These are phyloP conservation scores for Penicillium carneum DNA, from an alignment of 2,329 filamentous ascomycete species.

Conservation along the genomic window DNA sequence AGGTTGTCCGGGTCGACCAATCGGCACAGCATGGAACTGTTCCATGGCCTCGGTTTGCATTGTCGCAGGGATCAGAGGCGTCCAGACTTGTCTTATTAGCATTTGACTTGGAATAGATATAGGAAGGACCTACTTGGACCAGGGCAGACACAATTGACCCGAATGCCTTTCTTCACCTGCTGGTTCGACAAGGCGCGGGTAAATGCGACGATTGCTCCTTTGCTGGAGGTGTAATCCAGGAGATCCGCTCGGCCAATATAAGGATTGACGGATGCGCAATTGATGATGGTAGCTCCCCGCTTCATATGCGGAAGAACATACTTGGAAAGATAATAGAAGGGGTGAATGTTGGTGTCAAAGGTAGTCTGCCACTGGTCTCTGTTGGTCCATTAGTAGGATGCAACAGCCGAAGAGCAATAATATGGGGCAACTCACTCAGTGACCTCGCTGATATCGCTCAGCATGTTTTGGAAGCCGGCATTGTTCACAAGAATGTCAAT, in stretches of 20 bases:
- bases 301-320: conserved; percentile 78
- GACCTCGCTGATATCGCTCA: conserved; percentile 73
- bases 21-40: conserved; percentile 72
- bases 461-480: conserved; percentile 76
- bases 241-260: conserved; percentile 82
- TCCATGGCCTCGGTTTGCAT: conserved; percentile 75
- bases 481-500: conserved; percentile 76
- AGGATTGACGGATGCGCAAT: conserved; percentile 83
- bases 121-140: conserved; percentile 62
- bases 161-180: conserved; percentile 73
- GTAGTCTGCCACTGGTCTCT: conserved; percentile 80
- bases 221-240: conserved; percentile 79
- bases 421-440: conserved; percentile 62
- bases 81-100: conserved; percentile 65
- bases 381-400: conserved; percentile 1
- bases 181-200: conserved; percentile 80
- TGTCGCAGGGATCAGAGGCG: conserved; percentile 74
- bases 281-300: conserved; percentile 78
- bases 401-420: too few species aligned
- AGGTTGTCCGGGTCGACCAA: conserved; percentile 79
- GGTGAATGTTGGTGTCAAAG: conserved; percentile 83
- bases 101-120: neutral
- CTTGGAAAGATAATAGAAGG: conserved; percentile 81
- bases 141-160: conserved; percentile 78
- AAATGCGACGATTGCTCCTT: conserved; percentile 78